A percentile compares a stretch with the other conserved stretches of the same genome.
These are phyloP conservation scores for Grammothele lineata DNA, from an alignment of 768 basidiomycete species.

Conservation along the genomic window DNA sequence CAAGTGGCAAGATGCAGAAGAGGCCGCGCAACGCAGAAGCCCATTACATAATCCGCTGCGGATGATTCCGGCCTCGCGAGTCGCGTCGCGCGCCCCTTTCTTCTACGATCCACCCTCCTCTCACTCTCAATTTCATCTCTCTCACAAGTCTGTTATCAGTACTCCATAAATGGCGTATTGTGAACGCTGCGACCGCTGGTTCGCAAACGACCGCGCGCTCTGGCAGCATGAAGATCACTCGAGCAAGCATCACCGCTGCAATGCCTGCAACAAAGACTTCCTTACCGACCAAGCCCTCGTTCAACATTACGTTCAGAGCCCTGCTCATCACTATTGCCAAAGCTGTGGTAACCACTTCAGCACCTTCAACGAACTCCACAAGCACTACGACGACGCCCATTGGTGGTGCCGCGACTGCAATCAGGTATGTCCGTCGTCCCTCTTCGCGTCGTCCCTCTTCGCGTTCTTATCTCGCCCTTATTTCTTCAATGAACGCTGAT, in stretches of 20 bases:
- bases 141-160: no score
- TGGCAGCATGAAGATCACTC: conserved; percentile 27
- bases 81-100: no score
- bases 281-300: conserved; percentile 30
- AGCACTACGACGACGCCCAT: conserved; percentile 41
- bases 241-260: conserved; percentile 40
- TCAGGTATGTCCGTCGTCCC: conserved; percentile 9
- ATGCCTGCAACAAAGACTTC: conserved; percentile 45
- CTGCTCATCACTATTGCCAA: conserved; percentile 48
- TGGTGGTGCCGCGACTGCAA: conserved; percentile 39
- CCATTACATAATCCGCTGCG: no score
- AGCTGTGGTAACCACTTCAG: conserved; percentile 43
- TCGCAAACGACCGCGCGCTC: conserved; percentile 17
- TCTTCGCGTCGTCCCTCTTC: background rate
- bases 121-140: background rate
- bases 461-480: background rate
- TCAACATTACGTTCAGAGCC: conserved; percentile 51
- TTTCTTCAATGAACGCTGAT: background rate
- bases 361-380: conserved; percentile 33
- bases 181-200: conserved; percentile 25
- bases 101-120: no score
- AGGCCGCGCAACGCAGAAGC: no score
- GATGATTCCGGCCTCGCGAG: no score
- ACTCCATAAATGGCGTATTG: conserved; percentile 27
- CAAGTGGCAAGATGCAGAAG: no score